These are phyloP conservation scores for Pugionium cornutum DNA, from an alignment of 345 rosid species.

Conservation along the genomic window DNA sequence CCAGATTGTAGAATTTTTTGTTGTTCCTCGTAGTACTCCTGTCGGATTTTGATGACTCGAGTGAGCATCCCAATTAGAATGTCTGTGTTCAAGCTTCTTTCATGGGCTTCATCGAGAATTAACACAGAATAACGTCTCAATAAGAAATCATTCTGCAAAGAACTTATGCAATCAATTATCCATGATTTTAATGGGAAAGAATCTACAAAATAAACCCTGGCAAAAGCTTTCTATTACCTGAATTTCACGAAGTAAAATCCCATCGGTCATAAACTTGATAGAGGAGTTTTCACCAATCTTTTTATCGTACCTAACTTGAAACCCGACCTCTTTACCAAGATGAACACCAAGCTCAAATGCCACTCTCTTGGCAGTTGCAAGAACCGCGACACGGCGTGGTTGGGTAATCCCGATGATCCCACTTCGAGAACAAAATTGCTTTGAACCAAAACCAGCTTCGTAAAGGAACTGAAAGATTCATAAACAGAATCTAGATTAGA, in stretches of 20 bases:
- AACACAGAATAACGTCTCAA: constrained; percentile 83
- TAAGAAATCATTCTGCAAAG: constrained; percentile 70
- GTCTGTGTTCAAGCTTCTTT: constrained; percentile 93
- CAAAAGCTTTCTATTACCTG: constrained; percentile 51
- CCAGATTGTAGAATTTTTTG: constrained; percentile 58
- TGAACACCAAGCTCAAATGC: constrained; percentile 86
- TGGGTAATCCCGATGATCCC: constrained; percentile 93
- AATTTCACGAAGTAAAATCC: constrained; percentile 88
- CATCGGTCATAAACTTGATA: constrained; percentile 97
- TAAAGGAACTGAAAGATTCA: constrained; percentile 69
- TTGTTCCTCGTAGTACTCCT: constrained; percentile 64
- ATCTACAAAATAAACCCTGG: constrained; percentile 11
- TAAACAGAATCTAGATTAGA: constrained; percentile 13
- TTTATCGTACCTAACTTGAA: constrained; percentile 95
- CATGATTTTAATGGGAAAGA: neutral
- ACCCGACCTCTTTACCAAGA: constrained; percentile 90
- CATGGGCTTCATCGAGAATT: constrained; percentile 93
- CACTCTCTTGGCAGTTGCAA: constrained; percentile 90
- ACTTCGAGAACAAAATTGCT: constrained; percentile 46
- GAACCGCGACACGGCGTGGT: constrained; percentile 97
- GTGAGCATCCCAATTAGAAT: constrained; percentile 94
- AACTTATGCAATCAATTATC: constrained; percentile 10
- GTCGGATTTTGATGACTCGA: constrained; percentile 65
- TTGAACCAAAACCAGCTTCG: constrained; percentile 91
- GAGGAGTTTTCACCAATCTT: constrained; percentile 67